A percentile compares a stretch with the other conserved stretches of the same genome.
Conservation (phyloP, 768 basidiomycete species). For the Fomitopsis serialis region DNA sequence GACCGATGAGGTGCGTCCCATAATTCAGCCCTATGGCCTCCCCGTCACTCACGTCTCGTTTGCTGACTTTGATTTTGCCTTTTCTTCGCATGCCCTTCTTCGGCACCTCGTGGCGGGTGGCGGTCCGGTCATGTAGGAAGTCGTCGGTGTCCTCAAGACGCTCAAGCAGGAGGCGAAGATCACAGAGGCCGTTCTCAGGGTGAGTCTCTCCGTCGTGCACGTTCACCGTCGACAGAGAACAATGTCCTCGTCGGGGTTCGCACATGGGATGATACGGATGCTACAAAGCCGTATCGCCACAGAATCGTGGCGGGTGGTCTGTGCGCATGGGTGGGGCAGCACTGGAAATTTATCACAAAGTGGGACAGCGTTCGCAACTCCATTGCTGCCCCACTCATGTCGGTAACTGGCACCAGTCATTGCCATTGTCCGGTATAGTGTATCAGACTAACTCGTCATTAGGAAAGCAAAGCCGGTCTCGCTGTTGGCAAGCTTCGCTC, state of each 20-base stretch:
- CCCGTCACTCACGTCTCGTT: constrained; percentile 25
- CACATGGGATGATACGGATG: too few species aligned
- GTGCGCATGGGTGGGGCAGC: not conserved
- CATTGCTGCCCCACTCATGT: too few species aligned
- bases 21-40: constrained; percentile 28
- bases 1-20: constrained; percentile 46
- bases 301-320: not conserved
- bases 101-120: constrained; percentile 20
- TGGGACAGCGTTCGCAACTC: too few species aligned
- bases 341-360: too few species aligned
- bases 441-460: not conserved
- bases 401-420: too few species aligned
- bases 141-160: constrained; percentile 49
- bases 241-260: too few species aligned
- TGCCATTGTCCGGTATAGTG: too few species aligned
- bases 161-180: constrained; percentile 66
- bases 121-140: constrained; percentile 41
- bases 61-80: constrained; percentile 22
- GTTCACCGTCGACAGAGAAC: constrained; percentile 10
- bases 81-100: not conserved
- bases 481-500: constrained; percentile 85
- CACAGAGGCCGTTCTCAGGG: constrained; percentile 70
- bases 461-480: constrained; percentile 93
- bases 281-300: too few species aligned
- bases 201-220: constrained; percentile 36